phyloP scores from a whole-genome alignment of 257 asterid species.

The Petunia axillaris region DNA sequence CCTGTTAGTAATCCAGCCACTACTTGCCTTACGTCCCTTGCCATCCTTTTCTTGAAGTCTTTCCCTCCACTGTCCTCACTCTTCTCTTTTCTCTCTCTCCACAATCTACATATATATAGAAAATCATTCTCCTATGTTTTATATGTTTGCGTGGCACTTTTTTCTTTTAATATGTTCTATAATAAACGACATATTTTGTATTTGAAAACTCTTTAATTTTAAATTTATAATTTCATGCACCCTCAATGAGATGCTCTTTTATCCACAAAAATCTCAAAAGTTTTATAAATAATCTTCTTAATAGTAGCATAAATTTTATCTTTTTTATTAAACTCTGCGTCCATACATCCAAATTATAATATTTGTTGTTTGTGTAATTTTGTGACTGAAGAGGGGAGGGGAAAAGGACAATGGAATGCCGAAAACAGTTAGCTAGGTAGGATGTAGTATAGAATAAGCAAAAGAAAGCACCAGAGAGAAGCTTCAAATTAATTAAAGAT shows the following conservation, averaged over 20 bases:
- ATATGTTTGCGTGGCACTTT: not conserved
- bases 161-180: not conserved
- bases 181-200: not conserved
- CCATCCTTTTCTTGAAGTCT: slow-evolving; percentile 33
- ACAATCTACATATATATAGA: not conserved
- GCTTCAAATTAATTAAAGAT: not conserved
- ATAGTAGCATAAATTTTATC: not conserved
- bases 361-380: too few relatives aligned
- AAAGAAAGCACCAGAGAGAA: not conserved
- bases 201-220: not conserved
- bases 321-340: not conserved
- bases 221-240: not conserved
- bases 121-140: not conserved
- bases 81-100: not conserved
- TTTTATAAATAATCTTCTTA: not conserved
- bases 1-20: slow-evolving; percentile 60
- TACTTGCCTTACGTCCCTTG: slow-evolving; percentile 53
- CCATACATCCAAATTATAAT: not conserved
- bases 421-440: slow-evolving; percentile 31
- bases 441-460: slow-evolving; percentile 15
- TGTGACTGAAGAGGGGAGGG: not conserved
- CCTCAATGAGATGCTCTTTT: not conserved
- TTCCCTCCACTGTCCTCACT: not conserved
- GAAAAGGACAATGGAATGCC: slow-evolving; percentile 27
- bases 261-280: not conserved